These are phyloP conservation scores for Lactuca saligna DNA, from an alignment of 129 eudicot species.

Conservation along the genomic window DNA sequence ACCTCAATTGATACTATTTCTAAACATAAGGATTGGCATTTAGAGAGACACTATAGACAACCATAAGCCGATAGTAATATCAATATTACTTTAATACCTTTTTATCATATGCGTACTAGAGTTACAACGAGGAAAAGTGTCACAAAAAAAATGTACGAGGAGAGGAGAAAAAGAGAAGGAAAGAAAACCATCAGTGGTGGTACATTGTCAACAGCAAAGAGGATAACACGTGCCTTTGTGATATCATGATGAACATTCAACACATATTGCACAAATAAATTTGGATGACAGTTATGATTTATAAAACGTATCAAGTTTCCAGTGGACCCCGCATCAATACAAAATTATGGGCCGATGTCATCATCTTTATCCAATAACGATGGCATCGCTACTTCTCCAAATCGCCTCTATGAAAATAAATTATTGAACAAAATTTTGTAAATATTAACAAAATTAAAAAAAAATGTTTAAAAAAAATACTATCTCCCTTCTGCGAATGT, in stretches of 20 bases:
- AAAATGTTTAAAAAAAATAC: background rate
- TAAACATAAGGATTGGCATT: too few relatives aligned
- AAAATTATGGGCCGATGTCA: conserved; percentile 37
- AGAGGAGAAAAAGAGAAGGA: conserved; percentile 6
- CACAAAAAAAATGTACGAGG: too few relatives aligned
- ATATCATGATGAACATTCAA: conserved; percentile 72
- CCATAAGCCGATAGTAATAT: too few relatives aligned
- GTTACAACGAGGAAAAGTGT: too few relatives aligned
- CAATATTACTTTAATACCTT: too few relatives aligned
- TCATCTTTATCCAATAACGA: conserved; percentile 35
- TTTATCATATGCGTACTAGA: too few relatives aligned
- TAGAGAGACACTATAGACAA: too few relatives aligned
- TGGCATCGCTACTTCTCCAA: too few relatives aligned
- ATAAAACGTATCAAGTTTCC: conserved; percentile 85
- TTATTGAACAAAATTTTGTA: conserved; percentile 1
- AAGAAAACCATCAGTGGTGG: conserved; percentile 75
- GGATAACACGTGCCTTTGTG: conserved; percentile 64
- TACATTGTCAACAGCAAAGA: conserved; percentile 85
- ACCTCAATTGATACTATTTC: too few relatives aligned
- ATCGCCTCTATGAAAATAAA: conserved; percentile 48
- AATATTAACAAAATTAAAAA: background rate
- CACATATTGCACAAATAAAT: conserved; percentile 82
- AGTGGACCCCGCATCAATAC: conserved; percentile 63
- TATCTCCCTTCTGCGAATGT: conserved; percentile 86
- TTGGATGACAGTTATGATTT: conserved; percentile 92